Percentiles rank a stretch among this genome's conserved stretches.
These are phyloP conservation scores for Trypanosoma scelopori DNA, from an alignment of 208 protist genomes.

Conservation along the genomic window DNA sequence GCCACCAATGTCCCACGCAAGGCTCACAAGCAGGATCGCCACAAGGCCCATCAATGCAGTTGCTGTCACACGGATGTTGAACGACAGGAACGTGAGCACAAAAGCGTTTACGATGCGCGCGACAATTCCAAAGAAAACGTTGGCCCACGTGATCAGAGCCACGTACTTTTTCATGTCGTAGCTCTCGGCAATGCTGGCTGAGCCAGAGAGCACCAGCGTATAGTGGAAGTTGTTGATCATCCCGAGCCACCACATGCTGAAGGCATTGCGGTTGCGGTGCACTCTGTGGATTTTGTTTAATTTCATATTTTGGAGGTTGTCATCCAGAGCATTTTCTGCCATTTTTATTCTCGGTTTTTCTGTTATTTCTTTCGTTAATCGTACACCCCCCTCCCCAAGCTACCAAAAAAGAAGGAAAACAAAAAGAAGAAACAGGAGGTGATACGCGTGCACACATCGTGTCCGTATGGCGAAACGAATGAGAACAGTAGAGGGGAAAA, in stretches of 20 bases:
- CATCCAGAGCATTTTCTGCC: slow-evolving; percentile 6
- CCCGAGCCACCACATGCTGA: slow-evolving; percentile 56
- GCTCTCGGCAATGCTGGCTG: slow-evolving; percentile 38
- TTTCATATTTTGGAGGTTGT: slow-evolving; percentile 15
- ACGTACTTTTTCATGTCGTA: slow-evolving; percentile 71
- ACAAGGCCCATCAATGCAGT: slow-evolving; percentile 46
- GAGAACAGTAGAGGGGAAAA: slow-evolving; percentile 11
- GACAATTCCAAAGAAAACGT: slow-evolving; percentile 87
- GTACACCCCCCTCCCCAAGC: too few relatives aligned
- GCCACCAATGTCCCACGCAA: slow-evolving; percentile 49
- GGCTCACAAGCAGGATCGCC: slow-evolving; percentile 80
- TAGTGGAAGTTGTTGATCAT: slow-evolving; percentile 93
- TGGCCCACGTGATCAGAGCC: slow-evolving; percentile 69
- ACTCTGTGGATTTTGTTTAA: slow-evolving; percentile 4
- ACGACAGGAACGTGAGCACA: slow-evolving; percentile 55
- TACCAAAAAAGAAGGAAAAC: too few relatives aligned
- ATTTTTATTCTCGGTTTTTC: neutral
- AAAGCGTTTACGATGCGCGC: slow-evolving; percentile 77
- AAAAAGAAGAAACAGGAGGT: too few relatives aligned
- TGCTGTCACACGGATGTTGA: slow-evolving; percentile 71
- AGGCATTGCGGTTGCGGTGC: neutral
- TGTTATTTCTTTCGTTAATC: neutral
- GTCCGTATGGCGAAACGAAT: too few relatives aligned
- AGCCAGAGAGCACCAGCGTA: slow-evolving; percentile 73
- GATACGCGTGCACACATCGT: too few relatives aligned